Percentiles rank a stretch among this genome's conserved stretches.
These are phyloP conservation scores for Phoenix roebelenii DNA, from an alignment of 176 grass and related monocot species.

Conservation along the genomic window DNA sequence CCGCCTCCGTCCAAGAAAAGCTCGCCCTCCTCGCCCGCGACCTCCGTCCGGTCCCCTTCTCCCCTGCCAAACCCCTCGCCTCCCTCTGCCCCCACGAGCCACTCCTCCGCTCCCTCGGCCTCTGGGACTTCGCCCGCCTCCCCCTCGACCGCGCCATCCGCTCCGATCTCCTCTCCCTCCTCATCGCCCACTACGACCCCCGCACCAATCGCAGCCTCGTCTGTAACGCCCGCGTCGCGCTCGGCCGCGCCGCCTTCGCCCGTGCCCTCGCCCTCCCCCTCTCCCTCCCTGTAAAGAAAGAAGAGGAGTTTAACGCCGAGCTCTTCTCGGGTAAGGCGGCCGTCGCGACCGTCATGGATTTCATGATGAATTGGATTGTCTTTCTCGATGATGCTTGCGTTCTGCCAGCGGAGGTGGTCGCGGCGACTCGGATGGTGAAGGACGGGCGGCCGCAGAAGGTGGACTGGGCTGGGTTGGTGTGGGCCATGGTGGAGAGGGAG, in stretches of 20 bases:
- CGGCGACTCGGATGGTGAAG: slow-evolving; percentile 46
- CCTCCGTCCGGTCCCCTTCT: slow-evolving; percentile 29
- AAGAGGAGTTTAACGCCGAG: slow-evolving; percentile 3
- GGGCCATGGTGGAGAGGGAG: slow-evolving; percentile 85
- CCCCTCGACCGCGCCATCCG: slow-evolving; percentile 29
- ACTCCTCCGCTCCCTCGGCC: slow-evolving; percentile 48
- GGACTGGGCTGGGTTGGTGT: slow-evolving; percentile 67
- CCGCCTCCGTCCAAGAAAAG: slow-evolving; percentile 37
- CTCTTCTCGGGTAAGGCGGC: slow-evolving; percentile 28
- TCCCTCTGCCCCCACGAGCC: slow-evolving; percentile 32
- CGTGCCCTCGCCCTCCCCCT: slow-evolving; percentile 27
- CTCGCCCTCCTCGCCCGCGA: slow-evolving; percentile 24
- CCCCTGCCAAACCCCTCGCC: background rate
- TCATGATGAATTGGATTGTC: slow-evolving; percentile 55
- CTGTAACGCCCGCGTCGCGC: slow-evolving; percentile 26
- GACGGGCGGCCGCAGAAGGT: slow-evolving; percentile 62
- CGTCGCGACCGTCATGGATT: slow-evolving; percentile 22
- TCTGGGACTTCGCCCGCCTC: slow-evolving; percentile 57
- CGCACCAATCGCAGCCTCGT: slow-evolving; percentile 50
- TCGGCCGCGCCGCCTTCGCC: slow-evolving; percentile 41
- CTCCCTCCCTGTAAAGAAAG: slow-evolving; percentile 43
- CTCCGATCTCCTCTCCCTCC: slow-evolving; percentile 42
- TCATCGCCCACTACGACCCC: slow-evolving; percentile 70
- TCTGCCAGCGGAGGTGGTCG: slow-evolving; percentile 47
- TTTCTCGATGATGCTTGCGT: slow-evolving; percentile 53